Percentiles rank a stretch among this genome's conserved stretches.
These are phyloP conservation scores for Pichia phayaonensis DNA, from an alignment of 805 yeast species.

Conservation along the genomic window DNA sequence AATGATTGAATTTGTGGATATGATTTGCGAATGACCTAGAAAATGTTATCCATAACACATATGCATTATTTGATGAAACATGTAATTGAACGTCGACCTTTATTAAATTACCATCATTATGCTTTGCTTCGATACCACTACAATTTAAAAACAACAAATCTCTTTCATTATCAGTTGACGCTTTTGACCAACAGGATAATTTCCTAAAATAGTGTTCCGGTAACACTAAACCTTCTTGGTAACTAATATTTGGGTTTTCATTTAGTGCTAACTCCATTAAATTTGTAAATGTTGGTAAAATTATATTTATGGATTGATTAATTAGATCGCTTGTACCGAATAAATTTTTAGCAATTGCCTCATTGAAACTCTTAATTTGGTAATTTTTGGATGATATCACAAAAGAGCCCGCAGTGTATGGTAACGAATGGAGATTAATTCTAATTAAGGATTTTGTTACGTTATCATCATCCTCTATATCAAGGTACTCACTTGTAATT, in stretches of 20 bases:
- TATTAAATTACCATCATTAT: constrained; percentile 58
- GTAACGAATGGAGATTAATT: constrained; percentile 66
- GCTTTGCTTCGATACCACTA: constrained; percentile 60
- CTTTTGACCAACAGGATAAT: constrained; percentile 37
- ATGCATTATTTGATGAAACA: constrained; percentile 49
- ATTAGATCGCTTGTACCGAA: constrained; percentile 58
- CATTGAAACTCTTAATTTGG: constrained; percentile 63
- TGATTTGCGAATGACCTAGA: constrained; percentile 37
- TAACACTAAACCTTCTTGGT: constrained; percentile 63
- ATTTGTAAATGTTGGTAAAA: constrained; percentile 57
- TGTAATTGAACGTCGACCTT: constrained; percentile 76
- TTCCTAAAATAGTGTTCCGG: constrained; percentile 90
- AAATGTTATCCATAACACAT: constrained; percentile 81
- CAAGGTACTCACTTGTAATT: constrained; percentile 51
- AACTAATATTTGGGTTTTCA: constrained; percentile 33
- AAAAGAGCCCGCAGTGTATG: constrained; percentile 82
- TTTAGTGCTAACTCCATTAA: constrained; percentile 36
- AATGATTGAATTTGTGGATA: background rate
- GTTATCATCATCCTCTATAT: constrained; percentile 27
- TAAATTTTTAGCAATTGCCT: constrained; percentile 67
- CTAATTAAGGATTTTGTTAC: constrained; percentile 31
- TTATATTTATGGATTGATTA: constrained; percentile 42
- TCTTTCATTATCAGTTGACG: constrained; percentile 31
- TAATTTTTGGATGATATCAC: constrained; percentile 48
- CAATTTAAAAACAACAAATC: constrained; percentile 50